These are phyloP conservation scores for Candida sonorensis DNA, from an alignment of 805 yeast genomes.

Conservation along the genomic window DNA sequence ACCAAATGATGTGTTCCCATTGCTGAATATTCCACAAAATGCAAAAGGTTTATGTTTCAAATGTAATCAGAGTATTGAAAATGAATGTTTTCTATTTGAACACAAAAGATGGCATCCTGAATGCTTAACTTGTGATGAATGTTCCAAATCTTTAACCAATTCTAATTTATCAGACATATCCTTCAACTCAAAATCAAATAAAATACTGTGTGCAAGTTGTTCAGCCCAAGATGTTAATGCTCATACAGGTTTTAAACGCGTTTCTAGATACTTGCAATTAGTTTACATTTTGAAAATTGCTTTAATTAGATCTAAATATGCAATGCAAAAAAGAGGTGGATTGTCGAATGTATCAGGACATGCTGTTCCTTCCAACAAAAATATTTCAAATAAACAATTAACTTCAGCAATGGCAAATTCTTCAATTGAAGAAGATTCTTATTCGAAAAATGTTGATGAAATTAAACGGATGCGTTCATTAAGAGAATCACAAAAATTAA, in stretches of 20 bases:
- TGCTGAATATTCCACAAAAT: slow-evolving; percentile 42
- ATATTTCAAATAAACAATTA: not conserved
- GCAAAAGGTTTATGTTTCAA: slow-evolving; percentile 71
- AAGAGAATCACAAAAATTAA: slow-evolving; percentile 52
- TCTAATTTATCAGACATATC: slow-evolving; percentile 41
- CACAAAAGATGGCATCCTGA: slow-evolving; percentile 75
- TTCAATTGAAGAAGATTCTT: slow-evolving; percentile 35
- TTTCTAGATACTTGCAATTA: slow-evolving; percentile 68
- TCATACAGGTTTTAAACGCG: slow-evolving; percentile 48
- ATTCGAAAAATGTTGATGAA: slow-evolving; percentile 65
- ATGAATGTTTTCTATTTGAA: slow-evolving; percentile 57
- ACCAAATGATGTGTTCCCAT: slow-evolving; percentile 32
- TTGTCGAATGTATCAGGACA: slow-evolving; percentile 2
- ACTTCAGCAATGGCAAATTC: not conserved
- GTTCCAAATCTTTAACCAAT: slow-evolving; percentile 37
- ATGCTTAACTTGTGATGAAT: slow-evolving; percentile 64
- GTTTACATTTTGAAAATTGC: slow-evolving; percentile 79
- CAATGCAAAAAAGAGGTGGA: slow-evolving; percentile 35
- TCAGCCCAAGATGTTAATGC: slow-evolving; percentile 43
- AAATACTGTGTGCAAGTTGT: slow-evolving; percentile 59
- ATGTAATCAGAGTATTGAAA: slow-evolving; percentile 78
- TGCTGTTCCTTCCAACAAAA: no score
- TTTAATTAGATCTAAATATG: slow-evolving; percentile 60
- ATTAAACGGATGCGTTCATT: slow-evolving; percentile 69
- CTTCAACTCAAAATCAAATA: slow-evolving; percentile 30